Evolutionary conservation across 2,329 filamentous ascomycete species (phyloP).

Genomic region (Didymella pinodella): DNA sequence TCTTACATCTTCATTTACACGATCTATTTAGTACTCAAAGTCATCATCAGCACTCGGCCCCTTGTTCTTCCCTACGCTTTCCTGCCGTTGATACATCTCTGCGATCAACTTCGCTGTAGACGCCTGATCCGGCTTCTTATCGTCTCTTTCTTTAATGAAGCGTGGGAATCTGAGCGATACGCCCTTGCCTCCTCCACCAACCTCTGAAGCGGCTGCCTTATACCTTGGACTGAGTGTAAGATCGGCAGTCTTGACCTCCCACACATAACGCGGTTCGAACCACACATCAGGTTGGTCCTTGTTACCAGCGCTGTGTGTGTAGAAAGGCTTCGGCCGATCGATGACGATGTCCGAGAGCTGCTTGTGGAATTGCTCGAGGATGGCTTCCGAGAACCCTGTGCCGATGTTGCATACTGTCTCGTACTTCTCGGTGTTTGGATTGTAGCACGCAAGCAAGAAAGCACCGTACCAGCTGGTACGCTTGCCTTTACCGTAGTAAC

Average conservation of each 20-base stretch:
- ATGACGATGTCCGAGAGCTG: conserved; percentile 81
- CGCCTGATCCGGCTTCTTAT: conserved; percentile 94
- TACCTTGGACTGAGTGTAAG: conserved; percentile 91
- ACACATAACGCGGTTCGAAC: conserved; percentile 94
- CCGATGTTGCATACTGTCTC: conserved; percentile 99
- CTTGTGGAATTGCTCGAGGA: conserved; percentile 85
- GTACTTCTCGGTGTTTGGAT: conserved; percentile 78
- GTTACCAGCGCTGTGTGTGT: conserved; percentile 80
- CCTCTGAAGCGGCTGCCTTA: conserved; percentile 85
- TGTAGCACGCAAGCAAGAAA: conserved; percentile 95
- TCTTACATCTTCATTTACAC: not conserved
- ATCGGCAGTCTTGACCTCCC: conserved; percentile 98
- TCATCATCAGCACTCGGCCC: conserved; percentile 91
- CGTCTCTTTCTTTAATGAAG: conserved; percentile 89
- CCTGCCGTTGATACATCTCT: conserved; percentile 97
- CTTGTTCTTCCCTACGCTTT: conserved; percentile 86
- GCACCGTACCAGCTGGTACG: conserved; percentile 95
- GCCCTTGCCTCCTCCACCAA: conserved; percentile 74
- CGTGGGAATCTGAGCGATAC: conserved; percentile 90
- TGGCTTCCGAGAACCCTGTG: conserved; percentile 93
- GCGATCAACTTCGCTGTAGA: conserved; percentile 85
- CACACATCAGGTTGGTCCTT: conserved; percentile 98
- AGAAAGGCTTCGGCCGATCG: conserved; percentile 92
- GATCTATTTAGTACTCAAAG: conserved; percentile 83
- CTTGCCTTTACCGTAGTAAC: conserved; percentile 94